phyloP scores from a whole-genome alignment of 1,284 basidiomycete species.

The Neonothopanus nambi region DNA sequence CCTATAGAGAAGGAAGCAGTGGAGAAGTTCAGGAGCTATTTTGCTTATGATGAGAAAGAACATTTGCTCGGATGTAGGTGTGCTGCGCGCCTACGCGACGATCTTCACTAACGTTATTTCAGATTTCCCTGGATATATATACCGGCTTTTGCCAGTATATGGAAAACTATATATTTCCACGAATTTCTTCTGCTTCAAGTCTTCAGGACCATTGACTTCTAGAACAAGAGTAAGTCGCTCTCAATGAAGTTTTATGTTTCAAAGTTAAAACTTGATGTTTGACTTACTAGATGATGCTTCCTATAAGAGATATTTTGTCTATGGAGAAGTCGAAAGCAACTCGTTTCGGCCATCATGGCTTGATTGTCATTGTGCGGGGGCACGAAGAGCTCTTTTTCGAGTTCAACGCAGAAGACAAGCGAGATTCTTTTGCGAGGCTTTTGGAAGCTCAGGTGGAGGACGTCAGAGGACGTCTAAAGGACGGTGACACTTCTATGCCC shows the following conservation, averaged over 20 bases:
- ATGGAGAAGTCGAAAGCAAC: slow-evolving; percentile 86
- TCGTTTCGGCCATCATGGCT: slow-evolving; percentile 85
- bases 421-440: slow-evolving; percentile 73
- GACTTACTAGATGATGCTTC: slow-evolving; percentile 82
- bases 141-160: slow-evolving; percentile 81
- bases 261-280: not conserved
- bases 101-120: slow-evolving; percentile 16
- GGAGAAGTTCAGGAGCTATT: slow-evolving; percentile 77
- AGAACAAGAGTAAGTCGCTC: slow-evolving; percentile 68
- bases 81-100: slow-evolving; percentile 45
- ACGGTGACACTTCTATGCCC: slow-evolving; percentile 42
- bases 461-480: slow-evolving; percentile 48
- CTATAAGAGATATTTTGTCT: slow-evolving; percentile 84
- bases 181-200: slow-evolving; percentile 90
- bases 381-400: slow-evolving; percentile 98
- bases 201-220: slow-evolving; percentile 70
- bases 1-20: slow-evolving; percentile 61
- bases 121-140: slow-evolving; percentile 90
- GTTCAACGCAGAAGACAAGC: slow-evolving; percentile 77
- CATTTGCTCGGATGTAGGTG: slow-evolving; percentile 59
- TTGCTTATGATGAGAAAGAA: slow-evolving; percentile 87
- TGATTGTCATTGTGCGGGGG: slow-evolving; percentile 89
- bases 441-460: slow-evolving; percentile 83
- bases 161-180: slow-evolving; percentile 87
- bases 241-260: slow-evolving; percentile 1